Conservation (phyloP, 208 protist genomes). For the Trypanosoma vivax region DNA sequence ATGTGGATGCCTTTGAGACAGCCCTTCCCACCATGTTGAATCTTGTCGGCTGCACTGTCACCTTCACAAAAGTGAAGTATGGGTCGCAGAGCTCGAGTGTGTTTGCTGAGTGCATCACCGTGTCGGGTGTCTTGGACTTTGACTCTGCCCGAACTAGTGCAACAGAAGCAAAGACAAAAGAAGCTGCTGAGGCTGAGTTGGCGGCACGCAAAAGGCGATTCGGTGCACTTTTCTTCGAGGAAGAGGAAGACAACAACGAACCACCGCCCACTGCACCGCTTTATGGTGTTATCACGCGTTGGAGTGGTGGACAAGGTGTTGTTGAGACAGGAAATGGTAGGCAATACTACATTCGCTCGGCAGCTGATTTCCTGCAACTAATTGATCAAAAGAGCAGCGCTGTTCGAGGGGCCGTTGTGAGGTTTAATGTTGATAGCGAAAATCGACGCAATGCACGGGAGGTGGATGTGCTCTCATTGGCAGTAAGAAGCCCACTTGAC, state of each 20-base stretch:
- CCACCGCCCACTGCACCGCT: slow-evolving; percentile 29
- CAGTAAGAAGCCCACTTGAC: slow-evolving; percentile 27
- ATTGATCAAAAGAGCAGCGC: slow-evolving; percentile 44
- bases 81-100: slow-evolving; percentile 32
- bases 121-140: slow-evolving; percentile 41
- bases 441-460: slow-evolving; percentile 43
- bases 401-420: slow-evolving; percentile 77
- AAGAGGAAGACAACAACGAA: slow-evolving; percentile 9
- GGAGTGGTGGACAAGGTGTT: slow-evolving; percentile 82
- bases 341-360: slow-evolving; percentile 67
- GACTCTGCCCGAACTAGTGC: slow-evolving; percentile 37
- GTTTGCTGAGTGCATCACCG: slow-evolving; percentile 72
- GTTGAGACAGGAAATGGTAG: slow-evolving; percentile 64
- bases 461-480: slow-evolving; percentile 64
- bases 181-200: slow-evolving; percentile 18
- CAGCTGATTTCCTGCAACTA: slow-evolving; percentile 71
- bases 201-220: slow-evolving; percentile 15
- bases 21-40: slow-evolving; percentile 66
- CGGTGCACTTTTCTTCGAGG: slow-evolving; percentile 16
- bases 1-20: slow-evolving; percentile 69
- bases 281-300: slow-evolving; percentile 84
- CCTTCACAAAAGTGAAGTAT: slow-evolving; percentile 68
- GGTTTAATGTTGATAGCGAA: slow-evolving; percentile 42
- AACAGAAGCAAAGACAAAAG: slow-evolving; percentile 29
- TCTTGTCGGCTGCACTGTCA: slow-evolving; percentile 53